Base-by-base conservation (phyloP, 345 rosid genomes). In the Microthlaspi erraticum region DNA sequence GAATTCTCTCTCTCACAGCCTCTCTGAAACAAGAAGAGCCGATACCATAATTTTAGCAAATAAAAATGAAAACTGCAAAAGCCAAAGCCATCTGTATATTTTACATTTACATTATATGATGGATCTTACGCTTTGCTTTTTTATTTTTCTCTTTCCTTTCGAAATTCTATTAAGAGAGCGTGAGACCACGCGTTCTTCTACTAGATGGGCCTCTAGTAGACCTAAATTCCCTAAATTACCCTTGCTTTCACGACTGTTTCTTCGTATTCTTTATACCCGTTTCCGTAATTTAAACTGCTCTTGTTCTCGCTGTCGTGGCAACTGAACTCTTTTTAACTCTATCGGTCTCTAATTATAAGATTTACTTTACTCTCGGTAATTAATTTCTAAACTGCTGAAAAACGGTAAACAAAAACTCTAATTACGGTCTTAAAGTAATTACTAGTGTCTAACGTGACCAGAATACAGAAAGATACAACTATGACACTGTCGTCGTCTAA, bases 131-230 rank as follows among this genome's bases (percentile, higher is more conserved):
- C 77, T 66, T 56, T 55, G 31, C 8, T 55, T 52, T 29, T 26
- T 26, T 19, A 31, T 53, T 6, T 2, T 1, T 9, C 31, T 6
- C 3, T 13, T 4, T 13, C 6, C 7, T 26, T 53, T 70, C 2
- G 37, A 9, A 53, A 41, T 71, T 53, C 29, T 14, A 48, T 26
- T 36, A 32, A 51, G 69, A 68, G 69, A 68, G 78, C 74, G 74
- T 75, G 69, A 68, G 51, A 60, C 63, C 78, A 74, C 73, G 73
- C 78, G 69, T 61, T 51, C 41, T 66, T 64, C 62, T 64, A 10
- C 37, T 46, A 16, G 52, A 38, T 46, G 43, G 52, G 66, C 62
- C 52, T 55, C 36, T 66, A 20, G 13, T 13, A n/a, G n/a, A n/a
- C n/a, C n/a, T n/a, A n/a, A n/a, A 3, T 50, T 8, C 64, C 64